A percentile compares a stretch with the other conserved stretches of the same genome.
Conservation (phyloP, 257 asterid species). For the Nyctanthes arbortristis region DNA sequence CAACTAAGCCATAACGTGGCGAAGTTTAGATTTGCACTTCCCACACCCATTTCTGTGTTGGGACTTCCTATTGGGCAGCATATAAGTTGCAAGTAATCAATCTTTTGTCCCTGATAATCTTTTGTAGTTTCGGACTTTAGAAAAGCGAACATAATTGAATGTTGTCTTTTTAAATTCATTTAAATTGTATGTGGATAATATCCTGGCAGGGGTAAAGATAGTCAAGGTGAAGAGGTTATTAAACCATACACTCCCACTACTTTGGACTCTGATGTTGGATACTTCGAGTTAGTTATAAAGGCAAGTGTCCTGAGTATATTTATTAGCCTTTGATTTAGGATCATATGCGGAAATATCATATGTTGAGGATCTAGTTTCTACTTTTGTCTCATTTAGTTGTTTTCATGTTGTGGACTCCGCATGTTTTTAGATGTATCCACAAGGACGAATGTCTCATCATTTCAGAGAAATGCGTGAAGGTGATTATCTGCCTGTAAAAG, state of each 20-base stretch:
- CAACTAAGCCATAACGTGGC: conserved; percentile 96
- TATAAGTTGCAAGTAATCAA: conserved; percentile 85
- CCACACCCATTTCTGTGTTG: conserved; percentile 81
- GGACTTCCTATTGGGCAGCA: conserved; percentile 99
- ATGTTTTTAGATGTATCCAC: conserved; percentile 85
- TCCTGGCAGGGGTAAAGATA: conserved; percentile 88
- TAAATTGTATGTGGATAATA: conserved; percentile 8
- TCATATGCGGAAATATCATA: neutral
- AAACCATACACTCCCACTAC: conserved; percentile 98
- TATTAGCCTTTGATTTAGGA: neutral
- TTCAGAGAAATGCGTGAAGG: conserved; percentile 91
- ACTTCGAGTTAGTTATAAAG: conserved; percentile 94
- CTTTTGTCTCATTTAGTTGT: conserved; percentile 23
- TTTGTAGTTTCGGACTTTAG: neutral
- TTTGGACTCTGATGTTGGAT: conserved; percentile 94
- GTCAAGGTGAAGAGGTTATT: conserved; percentile 94
- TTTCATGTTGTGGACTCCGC: conserved; percentile 16
- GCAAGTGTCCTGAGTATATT: conserved; percentile 30
- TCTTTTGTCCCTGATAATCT: conserved; percentile 5
- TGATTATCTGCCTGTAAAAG: conserved; percentile 86
- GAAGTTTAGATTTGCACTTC: conserved; percentile 83
- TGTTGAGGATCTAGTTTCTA: neutral
- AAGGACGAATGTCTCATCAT: conserved; percentile 99
- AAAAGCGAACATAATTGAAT: no score
- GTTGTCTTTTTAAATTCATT: neutral